Conservation (phyloP, 2,329 filamentous ascomycete species). For the Thermoascus crustaceus region DNA sequence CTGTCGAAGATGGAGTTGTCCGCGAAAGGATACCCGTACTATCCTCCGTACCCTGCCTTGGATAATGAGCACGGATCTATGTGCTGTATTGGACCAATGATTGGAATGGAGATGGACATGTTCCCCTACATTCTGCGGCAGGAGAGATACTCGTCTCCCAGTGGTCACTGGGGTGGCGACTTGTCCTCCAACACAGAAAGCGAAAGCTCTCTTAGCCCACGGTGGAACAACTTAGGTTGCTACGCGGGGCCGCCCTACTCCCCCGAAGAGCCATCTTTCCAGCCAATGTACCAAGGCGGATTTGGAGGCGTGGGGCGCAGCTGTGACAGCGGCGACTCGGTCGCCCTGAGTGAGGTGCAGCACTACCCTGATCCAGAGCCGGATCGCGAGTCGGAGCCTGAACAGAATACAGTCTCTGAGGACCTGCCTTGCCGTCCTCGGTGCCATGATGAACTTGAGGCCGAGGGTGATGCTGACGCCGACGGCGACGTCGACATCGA, state of each 20-base stretch:
- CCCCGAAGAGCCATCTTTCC: not conserved
- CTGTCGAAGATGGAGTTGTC: not conserved
- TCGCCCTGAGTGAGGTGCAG: constrained; percentile 16
- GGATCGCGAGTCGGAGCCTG: constrained; percentile 4
- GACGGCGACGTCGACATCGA: constrained; percentile 8
- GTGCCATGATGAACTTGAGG: not conserved
- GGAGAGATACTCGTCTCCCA: not conserved
- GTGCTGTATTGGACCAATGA: constrained; percentile 4
- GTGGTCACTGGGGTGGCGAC: constrained; percentile 6
- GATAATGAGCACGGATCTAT: not conserved
- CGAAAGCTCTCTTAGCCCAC: constrained; percentile 17
- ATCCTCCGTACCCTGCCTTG: not conserved
- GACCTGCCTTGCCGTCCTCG: not conserved
- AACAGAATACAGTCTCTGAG: no score
- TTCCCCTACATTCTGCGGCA: not conserved
- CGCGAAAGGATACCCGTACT: not conserved
- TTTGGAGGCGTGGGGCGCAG: no score
- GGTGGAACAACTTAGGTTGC: no score
- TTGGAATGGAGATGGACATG: constrained; percentile 4
- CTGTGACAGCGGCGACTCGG: constrained; percentile 10
- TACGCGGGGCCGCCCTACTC: not conserved
- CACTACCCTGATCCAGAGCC: constrained; percentile 16
- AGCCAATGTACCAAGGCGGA: constrained; percentile 11
- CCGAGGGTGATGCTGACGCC: constrained; percentile 2
- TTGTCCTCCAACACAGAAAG: constrained; percentile 16